phyloP scores from a whole-genome alignment of 2,329 filamentous ascomycete genomes.

The Macrophomina phaseolina region DNA sequence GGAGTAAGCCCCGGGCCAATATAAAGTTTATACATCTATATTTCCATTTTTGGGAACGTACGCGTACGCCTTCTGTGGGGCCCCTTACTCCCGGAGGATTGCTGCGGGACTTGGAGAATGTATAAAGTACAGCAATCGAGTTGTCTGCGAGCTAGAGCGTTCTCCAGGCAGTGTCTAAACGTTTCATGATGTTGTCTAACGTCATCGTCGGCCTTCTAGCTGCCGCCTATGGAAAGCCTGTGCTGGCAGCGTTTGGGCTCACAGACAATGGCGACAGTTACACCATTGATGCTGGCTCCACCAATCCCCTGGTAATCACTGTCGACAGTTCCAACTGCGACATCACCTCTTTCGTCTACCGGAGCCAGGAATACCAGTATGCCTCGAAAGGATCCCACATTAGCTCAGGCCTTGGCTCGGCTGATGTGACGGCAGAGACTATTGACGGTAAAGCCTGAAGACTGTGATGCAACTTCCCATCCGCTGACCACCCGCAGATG shows the following conservation, averaged over 20 bases:
- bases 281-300: conserved; percentile 43
- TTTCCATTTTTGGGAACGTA: not conserved
- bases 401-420: conserved; percentile 63
- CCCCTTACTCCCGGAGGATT: not conserved
- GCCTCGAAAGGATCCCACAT: conserved; percentile 60
- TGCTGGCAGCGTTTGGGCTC: conserved; percentile 44
- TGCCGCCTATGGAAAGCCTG: conserved; percentile 26
- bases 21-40: not conserved
- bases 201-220: not conserved
- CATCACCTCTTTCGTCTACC: conserved; percentile 67
- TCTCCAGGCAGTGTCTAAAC: not conserved
- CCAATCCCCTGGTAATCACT: conserved; percentile 41
- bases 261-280: conserved; percentile 39
- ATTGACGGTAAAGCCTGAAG: conserved; percentile 35
- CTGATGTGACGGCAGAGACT: conserved; percentile 56
- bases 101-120: not conserved
- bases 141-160: not conserved
- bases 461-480: not conserved
- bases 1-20: conserved; percentile 1
- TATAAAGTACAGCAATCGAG: not conserved
- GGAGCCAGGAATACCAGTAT: conserved; percentile 65
- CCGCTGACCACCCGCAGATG: conserved; percentile 29
- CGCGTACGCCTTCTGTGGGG: not conserved
- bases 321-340: conserved; percentile 60
- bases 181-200: not conserved